Evolutionary conservation across 176 grass and related monocot species (phyloP), one percentile per base, ranked within the genome.

Genomic region (Miscanthus lutarioriparius): DNA sequence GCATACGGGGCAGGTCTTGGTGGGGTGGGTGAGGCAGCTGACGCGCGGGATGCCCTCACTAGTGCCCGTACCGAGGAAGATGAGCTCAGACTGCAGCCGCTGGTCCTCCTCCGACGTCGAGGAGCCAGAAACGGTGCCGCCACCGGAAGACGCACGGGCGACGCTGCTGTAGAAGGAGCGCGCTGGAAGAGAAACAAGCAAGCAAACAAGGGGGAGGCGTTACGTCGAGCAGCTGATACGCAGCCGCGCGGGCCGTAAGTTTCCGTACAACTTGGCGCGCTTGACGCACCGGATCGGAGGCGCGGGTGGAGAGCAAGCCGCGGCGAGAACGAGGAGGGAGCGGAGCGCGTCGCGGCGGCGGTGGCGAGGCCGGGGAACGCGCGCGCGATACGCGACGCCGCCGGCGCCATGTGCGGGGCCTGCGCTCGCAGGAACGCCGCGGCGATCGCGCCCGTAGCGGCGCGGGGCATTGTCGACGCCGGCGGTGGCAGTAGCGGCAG

Each of bases 11-110:
- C 96, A 99, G 39, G 74, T 89, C 78, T 94, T 89, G 63, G 83
- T 88, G 73, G 83, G 87, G 8, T 94, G 64, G 7, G 91, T 99
- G 75, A 99, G 90, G 86, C 96, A 99, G 86, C 96, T 99, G 85
- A 99, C 89, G 12, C 91, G 81, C 17, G 93, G 93, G 74, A 99
- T 92, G 70, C 96, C 96, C 87, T 92, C 93, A 44, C 93, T 96
- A 53, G 91, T 99, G 67, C 96, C 96, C 17, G 96, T 99, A 79
- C 96, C 96, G 41, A 99, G 65, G 89, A 99, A 99, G 72, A 96
- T 96, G 67, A 99, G 86, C 85, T 99, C 93, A 10, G 96, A 96
- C 47, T 80, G 79, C 68, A 61, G 32, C 77, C 8, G 20, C 11
- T 68, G 44, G 41, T 47, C 76, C 10, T 68, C 64, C 71, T 49